Evolutionary conservation across 495 filamentous ascomycete genomes (phyloP), one percentile per base, ranked within the genome.

Genomic region (Apodospora peruviana): DNA sequence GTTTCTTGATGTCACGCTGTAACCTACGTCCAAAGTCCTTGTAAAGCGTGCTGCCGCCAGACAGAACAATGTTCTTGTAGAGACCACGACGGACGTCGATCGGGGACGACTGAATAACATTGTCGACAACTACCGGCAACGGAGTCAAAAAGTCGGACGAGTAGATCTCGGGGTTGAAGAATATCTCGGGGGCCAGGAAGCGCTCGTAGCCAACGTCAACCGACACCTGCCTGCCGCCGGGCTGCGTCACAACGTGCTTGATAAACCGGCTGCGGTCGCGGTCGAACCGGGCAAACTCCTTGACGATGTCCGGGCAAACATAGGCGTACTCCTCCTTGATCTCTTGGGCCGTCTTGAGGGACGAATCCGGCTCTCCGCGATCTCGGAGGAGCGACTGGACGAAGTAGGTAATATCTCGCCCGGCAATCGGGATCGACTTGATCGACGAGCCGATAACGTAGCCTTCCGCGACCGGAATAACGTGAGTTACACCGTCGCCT

Each of bases 81-180:
- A 98, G 80, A 19, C 93, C 93, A 69, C 93, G 78, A 53, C 93
- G 87, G 40, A 98, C 93, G 64, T 98, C 93, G 59, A 98, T 98
- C 24, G 93, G 93, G 36, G 90, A 95, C 18, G 86, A 89, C 67
- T 98, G 93, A 60, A 98, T 98, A 50, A 97, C 93, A 43, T 85
- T 86, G 63, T 98, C 93, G 40, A 97, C 93, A 35, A 97, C 90
- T 40, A 75, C 89, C 24, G 93, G 93, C 2, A 98, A 78, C 5
- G 93, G 93, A 3, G 93, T 98, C 53, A 97, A 75, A 73, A 97
- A 98, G 67, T 98, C 94, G 49, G 91, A 96, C 24, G 88, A 95
- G 74, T 95, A 96, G 60, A 97, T 97, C 74, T 98, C 93, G 27
- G 93, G 93, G 68, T 97, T 98, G 78, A 98, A 98, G 76, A 97